Percentiles rank a stretch among this genome's conserved stretches.
Conservation (phyloP, 73 alveolate genomes). For the Uronychia binucleata region DNA sequence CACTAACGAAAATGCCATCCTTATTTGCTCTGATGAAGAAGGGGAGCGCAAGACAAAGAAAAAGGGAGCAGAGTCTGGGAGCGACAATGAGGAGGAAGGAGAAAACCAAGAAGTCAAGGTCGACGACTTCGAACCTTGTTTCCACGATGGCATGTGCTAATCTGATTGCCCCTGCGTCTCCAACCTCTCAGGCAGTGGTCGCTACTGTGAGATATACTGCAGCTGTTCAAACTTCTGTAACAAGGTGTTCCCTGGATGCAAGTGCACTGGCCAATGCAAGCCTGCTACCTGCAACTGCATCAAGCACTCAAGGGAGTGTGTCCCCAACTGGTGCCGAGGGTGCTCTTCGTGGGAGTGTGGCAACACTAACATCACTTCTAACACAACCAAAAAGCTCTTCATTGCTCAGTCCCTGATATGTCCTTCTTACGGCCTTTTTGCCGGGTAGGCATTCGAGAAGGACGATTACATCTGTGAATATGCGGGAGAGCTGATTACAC, state of each 20-base stretch:
- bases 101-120: background rate
- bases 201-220: constrained; percentile 20
- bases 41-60: background rate
- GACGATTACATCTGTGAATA: constrained; percentile 51
- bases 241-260: constrained; percentile 42
- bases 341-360: constrained; percentile 10
- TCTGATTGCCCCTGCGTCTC: constrained; percentile 5
- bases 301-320: constrained; percentile 11
- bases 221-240: constrained; percentile 14
- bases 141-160: constrained; percentile 22
- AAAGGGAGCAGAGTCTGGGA: background rate
- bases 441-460: constrained; percentile 39
- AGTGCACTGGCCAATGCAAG: background rate
- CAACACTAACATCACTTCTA: constrained; percentile 5
- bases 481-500: constrained; percentile 46
- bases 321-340: constrained; percentile 17
- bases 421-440: constrained; percentile 48
- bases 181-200: background rate
- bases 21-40: no score
- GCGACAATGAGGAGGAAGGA: background rate
- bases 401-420: constrained; percentile 20
- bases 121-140: constrained; percentile 8
- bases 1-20: no score
- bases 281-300: constrained; percentile 11
- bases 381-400: background rate